Base-by-base conservation (phyloP, 2,329 filamentous ascomycete genomes). In the Neocucurbitaria cava region DNA sequence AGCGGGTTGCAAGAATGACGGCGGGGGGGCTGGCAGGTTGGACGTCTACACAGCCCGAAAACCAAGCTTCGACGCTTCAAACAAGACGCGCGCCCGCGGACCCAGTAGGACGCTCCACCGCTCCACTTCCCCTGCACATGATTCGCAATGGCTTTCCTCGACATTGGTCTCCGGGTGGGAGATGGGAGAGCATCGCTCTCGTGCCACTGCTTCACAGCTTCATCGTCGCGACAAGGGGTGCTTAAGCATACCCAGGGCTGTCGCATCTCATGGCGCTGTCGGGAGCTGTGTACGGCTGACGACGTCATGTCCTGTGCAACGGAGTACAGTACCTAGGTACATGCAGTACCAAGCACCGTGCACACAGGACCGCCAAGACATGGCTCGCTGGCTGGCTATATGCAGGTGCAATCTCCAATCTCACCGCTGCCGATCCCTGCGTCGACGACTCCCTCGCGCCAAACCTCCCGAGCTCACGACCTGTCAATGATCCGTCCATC, bases 61-160 rank as follows among this genome's bases (percentile, higher is more conserved):
- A 43, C 41, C 41, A 43, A 43, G 41, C 41, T 26, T 42, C 15
- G n/a, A n/a, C n/a, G n/a, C n/a, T n/a, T n/a, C 24, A 8, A 23
- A 3, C 20, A 26, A 3, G 23, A 26, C n/a, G 13, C 33, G 5
- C 35, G 20, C 35, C n/a, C 35, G 40, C 40, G 40, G 41, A 11
- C 21, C 21, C 20, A 15, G 21, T 30, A 30, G 24, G 38, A 15
- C 23, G 38, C 38, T 40, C 38, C 38, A 40, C 38, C 41, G 8
- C 41, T 43, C 41, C 41, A 43, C 41, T 43, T 43, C 41, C 41
- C 41, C 41, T 43, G 41, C 41, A 43, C 41, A 43, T 43, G 15
- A 43, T 17, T 30, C 15, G 24, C 41, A 17, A 13, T 26, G 3
- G 13, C 31, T 20, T 43, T 24, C 18, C 9, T 21, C 17, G 23